Conservation (phyloP, 805 yeast species). For the Yarrowia yakushimensis region DNA sequence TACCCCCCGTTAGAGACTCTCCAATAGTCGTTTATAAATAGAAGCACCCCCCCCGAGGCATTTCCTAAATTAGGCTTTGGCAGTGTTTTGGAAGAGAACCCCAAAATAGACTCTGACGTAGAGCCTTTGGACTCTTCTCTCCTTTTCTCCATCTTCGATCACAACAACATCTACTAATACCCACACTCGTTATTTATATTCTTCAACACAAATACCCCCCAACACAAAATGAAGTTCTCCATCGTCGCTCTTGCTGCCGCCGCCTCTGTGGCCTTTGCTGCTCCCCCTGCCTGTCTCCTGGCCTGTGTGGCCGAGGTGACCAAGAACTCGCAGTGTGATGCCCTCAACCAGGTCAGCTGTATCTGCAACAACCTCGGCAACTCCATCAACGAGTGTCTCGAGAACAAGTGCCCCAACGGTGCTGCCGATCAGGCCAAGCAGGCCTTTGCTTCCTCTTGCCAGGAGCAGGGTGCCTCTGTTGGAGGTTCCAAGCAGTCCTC, state of each 20-base stretch:
- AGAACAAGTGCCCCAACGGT: slow-evolving; percentile 64
- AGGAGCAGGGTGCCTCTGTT: slow-evolving; percentile 26
- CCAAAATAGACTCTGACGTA: slow-evolving; percentile 10
- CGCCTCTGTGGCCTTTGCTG: slow-evolving; percentile 50
- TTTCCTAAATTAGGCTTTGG: slow-evolving; percentile 10
- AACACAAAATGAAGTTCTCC: slow-evolving; percentile 29
- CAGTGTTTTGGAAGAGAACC: slow-evolving; percentile 9
- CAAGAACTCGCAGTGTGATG: slow-evolving; percentile 51
- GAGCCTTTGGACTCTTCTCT: not conserved
- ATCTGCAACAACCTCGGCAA: slow-evolving; percentile 57
- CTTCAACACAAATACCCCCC: not conserved
- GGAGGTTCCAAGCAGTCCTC: slow-evolving; percentile 18
- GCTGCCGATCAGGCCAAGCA: slow-evolving; percentile 54
- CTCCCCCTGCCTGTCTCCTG: slow-evolving; percentile 89
- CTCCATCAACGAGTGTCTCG: slow-evolving; percentile 60
- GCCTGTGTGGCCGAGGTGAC: slow-evolving; percentile 80
- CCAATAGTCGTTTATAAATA: not conserved
- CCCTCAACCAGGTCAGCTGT: slow-evolving; percentile 64
- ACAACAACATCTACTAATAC: slow-evolving; percentile 7
- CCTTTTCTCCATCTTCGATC: slow-evolving; percentile 15
- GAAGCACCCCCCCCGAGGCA: slow-evolving; percentile 15
- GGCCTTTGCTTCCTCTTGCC: slow-evolving; percentile 45
- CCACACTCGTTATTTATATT: slow-evolving; percentile 23
- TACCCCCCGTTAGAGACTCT: not conserved
- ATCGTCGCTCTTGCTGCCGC: slow-evolving; percentile 42